phyloP scores from a whole-genome alignment of 1,284 basidiomycete species.

The Coriolopsis trogii region DNA sequence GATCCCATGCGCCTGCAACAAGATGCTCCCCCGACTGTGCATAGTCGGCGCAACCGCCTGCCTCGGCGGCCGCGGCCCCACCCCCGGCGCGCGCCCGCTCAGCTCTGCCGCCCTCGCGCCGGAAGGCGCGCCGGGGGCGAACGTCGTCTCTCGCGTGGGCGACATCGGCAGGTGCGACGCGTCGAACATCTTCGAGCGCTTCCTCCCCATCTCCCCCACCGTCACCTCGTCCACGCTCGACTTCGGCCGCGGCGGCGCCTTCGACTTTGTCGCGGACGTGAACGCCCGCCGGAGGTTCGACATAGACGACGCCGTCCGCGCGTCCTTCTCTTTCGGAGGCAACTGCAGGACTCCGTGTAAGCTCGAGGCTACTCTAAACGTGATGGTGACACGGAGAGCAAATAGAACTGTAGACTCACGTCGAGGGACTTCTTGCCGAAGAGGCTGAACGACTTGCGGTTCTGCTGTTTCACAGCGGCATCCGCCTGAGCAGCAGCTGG shows the following conservation, averaged over 20 bases:
- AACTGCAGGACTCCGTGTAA: too few species aligned
- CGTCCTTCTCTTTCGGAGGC: too few species aligned
- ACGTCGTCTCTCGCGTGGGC: too few species aligned
- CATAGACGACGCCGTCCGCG: conserved; percentile 30
- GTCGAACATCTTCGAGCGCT: conserved; percentile 16
- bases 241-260: conserved; percentile 23
- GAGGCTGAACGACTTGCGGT: conserved; percentile 24
- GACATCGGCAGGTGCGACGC: conserved; percentile 18
- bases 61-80: conserved; percentile 30
- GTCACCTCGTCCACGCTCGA: conserved; percentile 4
- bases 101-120: too few species aligned
- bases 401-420: conserved; percentile 6
- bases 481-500: conserved; percentile 12
- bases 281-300: conserved; percentile 35
- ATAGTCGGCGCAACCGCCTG: conserved; percentile 57
- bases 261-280: conserved; percentile 26
- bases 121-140: too few species aligned
- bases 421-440: conserved; percentile 24
- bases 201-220: background rate
- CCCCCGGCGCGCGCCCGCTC: conserved; percentile 15
- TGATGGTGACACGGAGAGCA: background rate
- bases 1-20: conserved; percentile 52
- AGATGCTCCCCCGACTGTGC: conserved; percentile 57
- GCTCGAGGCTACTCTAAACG: too few species aligned
- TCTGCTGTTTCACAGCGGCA: conserved; percentile 8